Evolutionary conservation across 176 grass and related monocot genomes (phyloP).

Genomic region (Lolium multiflorum): DNA sequence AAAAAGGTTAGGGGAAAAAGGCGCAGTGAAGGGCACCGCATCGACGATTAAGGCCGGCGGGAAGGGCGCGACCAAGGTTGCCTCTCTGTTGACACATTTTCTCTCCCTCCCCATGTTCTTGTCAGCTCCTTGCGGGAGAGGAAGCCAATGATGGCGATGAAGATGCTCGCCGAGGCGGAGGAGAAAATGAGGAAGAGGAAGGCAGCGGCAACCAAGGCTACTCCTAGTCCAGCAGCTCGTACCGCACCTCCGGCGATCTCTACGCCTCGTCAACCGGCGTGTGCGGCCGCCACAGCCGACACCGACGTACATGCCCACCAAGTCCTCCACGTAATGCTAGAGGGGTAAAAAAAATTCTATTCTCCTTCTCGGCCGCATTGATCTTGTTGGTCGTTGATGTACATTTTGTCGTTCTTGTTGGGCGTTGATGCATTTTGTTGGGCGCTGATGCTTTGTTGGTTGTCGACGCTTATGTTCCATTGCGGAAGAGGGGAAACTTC

Average conservation of each 20-base stretch:
- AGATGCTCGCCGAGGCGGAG: neutral
- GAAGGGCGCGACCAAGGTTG: neutral
- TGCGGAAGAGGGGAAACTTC: no score
- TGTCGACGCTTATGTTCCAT: no score
- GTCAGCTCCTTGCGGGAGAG: neutral
- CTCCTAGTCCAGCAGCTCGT: neutral
- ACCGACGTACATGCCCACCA: neutral
- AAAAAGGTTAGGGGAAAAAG: no score
- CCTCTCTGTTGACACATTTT: neutral
- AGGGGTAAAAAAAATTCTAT: neutral
- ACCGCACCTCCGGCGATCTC: neutral
- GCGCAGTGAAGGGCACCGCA: neutral
- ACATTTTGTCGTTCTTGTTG: no score
- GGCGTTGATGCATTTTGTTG: no score
- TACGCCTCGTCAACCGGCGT: neutral
- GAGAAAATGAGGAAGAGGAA: neutral
- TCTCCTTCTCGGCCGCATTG: neutral
- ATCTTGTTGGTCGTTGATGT: no score
- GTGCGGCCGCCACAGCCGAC: neutral
- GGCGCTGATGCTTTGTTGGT: no score
- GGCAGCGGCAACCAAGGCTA: neutral
- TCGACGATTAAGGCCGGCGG: neutral
- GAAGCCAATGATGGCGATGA: neutral
- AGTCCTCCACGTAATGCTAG: neutral
- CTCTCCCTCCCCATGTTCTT: neutral